Evolutionary conservation across 192 early-diverging fungal genomes (phyloP), one percentile per base, ranked within the genome.

Genomic region (Coemansia sp.): DNA sequence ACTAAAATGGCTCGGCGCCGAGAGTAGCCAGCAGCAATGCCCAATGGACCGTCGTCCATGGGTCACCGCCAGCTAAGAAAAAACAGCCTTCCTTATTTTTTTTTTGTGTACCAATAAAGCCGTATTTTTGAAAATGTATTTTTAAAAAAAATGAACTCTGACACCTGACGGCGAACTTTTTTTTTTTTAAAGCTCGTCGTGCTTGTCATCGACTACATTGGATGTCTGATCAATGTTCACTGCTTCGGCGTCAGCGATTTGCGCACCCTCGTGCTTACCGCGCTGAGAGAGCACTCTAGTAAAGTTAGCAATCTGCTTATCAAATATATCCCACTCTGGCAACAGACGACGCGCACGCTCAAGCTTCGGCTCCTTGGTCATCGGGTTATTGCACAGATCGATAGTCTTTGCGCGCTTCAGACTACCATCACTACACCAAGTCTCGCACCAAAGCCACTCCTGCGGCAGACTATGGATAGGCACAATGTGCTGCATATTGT

Each of bases 391-490:
- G 87, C 97, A 99, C 90, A 99, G 84, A 85, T 99, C 97, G 67
- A 99, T 99, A 0, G 97, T 98, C 80, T 95, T 97, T 5, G 97
- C 97, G 15, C 64, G 90, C n/a, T 87, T 87, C 50, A 98, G 72
- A 4, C 87, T 87, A 60, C 87, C 89, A 72, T 98, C 94, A 34
- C 91, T 89, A 77, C 97, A 99, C 97, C 97, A 99, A 8, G 97
- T 99, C 80, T 98, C 95, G 73, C 97, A 99, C 97, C 97, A 99
- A 55, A 99, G 84, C 97, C 97, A 98, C 62, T 97, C 95, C 74
- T 97, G 95, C 2, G 95, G 95, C 75, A 98, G 76, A 3, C 94
- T 95, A 66, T 90, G 90, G 44, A 98, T 97, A 2, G 95, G 95
- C 27, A 98, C 92, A 24, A 90, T 73, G 70, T 94, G 91, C 66